Evolutionary conservation across 2,329 filamentous ascomycete genomes (phyloP).

Genomic region (Sarocladium oryzae): DNA sequence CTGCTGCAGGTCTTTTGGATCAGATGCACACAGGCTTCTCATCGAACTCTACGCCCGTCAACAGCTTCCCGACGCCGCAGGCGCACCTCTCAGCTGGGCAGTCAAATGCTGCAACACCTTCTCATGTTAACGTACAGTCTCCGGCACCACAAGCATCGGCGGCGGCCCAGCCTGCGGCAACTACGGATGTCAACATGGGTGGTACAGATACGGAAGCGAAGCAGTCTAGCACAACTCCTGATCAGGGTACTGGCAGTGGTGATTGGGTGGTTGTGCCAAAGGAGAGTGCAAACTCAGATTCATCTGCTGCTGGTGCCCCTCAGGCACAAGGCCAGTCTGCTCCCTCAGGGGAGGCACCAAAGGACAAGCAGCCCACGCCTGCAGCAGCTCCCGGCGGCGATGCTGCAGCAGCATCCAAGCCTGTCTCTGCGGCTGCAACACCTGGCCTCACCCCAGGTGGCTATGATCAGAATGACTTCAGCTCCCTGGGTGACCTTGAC

Average conservation of each 20-base stretch:
- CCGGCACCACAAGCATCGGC: slow-evolving; percentile 26
- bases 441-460: slow-evolving; percentile 32
- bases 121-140: slow-evolving; percentile 39
- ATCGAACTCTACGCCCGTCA: slow-evolving; percentile 52
- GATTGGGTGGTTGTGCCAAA: slow-evolving; percentile 75
- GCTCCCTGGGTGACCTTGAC: slow-evolving; percentile 59
- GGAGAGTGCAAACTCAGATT: slow-evolving; percentile 39
- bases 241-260: slow-evolving; percentile 46
- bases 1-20: slow-evolving; percentile 58
- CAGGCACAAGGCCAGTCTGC: slow-evolving; percentile 13
- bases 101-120: slow-evolving; percentile 52
- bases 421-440: slow-evolving; percentile 36
- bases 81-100: slow-evolving; percentile 48
- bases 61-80: slow-evolving; percentile 56
- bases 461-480: slow-evolving; percentile 55
- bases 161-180: slow-evolving; percentile 16
- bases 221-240: slow-evolving; percentile 36
- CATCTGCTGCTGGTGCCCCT: slow-evolving; percentile 15
- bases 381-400: slow-evolving; percentile 10
- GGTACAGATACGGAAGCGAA: slow-evolving; percentile 36
- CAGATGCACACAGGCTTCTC: slow-evolving; percentile 61
- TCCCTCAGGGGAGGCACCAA: slow-evolving; percentile 25
- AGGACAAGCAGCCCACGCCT: slow-evolving; percentile 16
- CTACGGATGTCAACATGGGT: slow-evolving; percentile 43
- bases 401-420: slow-evolving; percentile 25